Conservation (phyloP, 106 monocot species). For the Dendrobium catenatum region DNA sequence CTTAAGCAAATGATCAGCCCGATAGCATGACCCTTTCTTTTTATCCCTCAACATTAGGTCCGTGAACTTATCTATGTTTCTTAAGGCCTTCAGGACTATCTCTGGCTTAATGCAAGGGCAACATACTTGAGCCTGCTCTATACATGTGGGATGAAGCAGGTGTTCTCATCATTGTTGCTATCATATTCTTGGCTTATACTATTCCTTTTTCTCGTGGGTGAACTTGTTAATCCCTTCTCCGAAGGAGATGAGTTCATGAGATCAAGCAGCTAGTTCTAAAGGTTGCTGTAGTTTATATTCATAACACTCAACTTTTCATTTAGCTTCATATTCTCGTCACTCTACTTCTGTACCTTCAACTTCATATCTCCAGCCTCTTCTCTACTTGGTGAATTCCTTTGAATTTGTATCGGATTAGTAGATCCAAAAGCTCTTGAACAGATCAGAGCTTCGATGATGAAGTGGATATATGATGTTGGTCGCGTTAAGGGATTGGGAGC, state of each 20-base stretch:
- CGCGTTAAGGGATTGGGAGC: too few relatives aligned
- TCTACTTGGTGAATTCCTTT: background rate
- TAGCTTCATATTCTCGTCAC: constrained; percentile 24
- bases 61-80: constrained; percentile 94
- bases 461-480: too few relatives aligned
- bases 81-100: constrained; percentile 77
- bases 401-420: background rate
- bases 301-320: constrained; percentile 15
- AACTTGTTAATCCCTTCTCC: background rate
- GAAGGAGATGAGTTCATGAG: background rate
- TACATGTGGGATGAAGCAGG: background rate
- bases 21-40: constrained; percentile 81
- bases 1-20: constrained; percentile 89
- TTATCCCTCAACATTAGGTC: constrained; percentile 98
- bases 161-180: background rate
- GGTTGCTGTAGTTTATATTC: background rate
- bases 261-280: background rate
- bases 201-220: background rate
- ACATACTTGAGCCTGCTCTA: constrained; percentile 48
- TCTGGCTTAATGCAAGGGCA: constrained; percentile 96
- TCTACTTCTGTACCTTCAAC: constrained; percentile 3
- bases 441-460: too few relatives aligned
- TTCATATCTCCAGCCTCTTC: background rate
- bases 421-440: background rate
- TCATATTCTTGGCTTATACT: background rate